Evolutionary conservation across 805 yeast species (phyloP), one percentile per base, ranked within the genome.

Genomic region (Pachysolen tannophilus): DNA sequence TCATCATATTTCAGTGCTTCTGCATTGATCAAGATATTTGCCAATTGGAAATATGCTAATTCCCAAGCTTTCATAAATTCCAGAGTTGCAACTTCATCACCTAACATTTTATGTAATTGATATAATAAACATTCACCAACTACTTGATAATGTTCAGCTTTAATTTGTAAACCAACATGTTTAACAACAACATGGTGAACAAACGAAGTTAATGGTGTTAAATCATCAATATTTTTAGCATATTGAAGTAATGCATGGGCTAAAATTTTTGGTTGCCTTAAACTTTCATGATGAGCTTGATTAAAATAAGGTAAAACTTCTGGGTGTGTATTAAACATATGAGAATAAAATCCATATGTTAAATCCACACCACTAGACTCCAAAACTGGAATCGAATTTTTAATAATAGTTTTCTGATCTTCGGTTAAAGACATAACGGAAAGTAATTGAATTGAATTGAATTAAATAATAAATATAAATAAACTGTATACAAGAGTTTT

Each of bases 31-130:
- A 80, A 61, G 8, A 75, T 52, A 37, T 74, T 66, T 5, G 87
- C 87, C 41, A 80, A 61, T 38, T 68, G 72, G 25, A 67, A 69
- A 51, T 81, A 80, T 5, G 88, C 87, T 28, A 60, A 66, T 17
- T 64, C 60, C 84, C 86, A 81, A 8, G 85, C 84, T 18, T 59
- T 65, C 30, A 77, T 44, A 35, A 81, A 71, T 28, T 65, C 75
- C 3, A 61, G 65, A 14, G 75, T 73, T n/a, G 83, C 83, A n/a
- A 62, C 66, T 17, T 56, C 60, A 28, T 58, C 66, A 5, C 83
- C 84, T 24, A 80, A 56, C 27, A 75, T 63, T 36, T 67, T 66
- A 27, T 54, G 50, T 53, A 82, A 64, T 10, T 85, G 73, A 19
- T 58, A 57, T 21, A 80, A 49, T n/a, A 82, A 54, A 40, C 67